These are phyloP conservation scores for Agaricus bisporus DNA, from an alignment of 768 basidiomycete species.

Conservation along the genomic window DNA sequence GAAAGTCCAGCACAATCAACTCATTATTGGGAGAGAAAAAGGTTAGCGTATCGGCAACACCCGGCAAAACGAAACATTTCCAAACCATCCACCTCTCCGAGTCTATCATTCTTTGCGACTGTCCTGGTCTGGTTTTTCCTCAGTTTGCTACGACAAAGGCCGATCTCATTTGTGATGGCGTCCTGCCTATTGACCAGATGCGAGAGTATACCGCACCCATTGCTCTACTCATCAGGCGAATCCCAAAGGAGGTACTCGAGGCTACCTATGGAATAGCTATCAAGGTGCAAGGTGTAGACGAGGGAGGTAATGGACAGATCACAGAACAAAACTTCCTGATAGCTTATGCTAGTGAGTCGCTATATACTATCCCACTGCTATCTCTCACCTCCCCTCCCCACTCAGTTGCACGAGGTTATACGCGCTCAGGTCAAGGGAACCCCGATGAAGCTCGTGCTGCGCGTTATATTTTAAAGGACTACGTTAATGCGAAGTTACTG, in stretches of 20 bases:
- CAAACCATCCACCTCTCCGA: slow-evolving; percentile 95
- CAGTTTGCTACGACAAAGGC: slow-evolving; percentile 98
- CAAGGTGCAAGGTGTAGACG: slow-evolving; percentile 56
- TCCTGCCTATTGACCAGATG: slow-evolving; percentile 96
- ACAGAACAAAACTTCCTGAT: slow-evolving; percentile 79
- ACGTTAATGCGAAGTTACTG: slow-evolving; percentile 89
- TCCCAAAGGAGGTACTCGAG: slow-evolving; percentile 83
- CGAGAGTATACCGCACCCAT: slow-evolving; percentile 86
- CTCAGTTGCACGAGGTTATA: slow-evolving; percentile 88
- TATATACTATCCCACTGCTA: background rate
- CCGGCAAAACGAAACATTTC: slow-evolving; percentile 98
- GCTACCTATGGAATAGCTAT: slow-evolving; percentile 84
- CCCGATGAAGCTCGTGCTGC: slow-evolving; percentile 95
- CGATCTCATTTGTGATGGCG: slow-evolving; percentile 93
- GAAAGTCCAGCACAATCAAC: slow-evolving; percentile 98
- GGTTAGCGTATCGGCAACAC: slow-evolving; percentile 97
- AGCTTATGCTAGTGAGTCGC: slow-evolving; percentile 83
- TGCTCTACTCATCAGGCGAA: slow-evolving; percentile 67
- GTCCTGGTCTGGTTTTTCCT: slow-evolving; percentile 96
- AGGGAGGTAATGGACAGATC: slow-evolving; percentile 75
- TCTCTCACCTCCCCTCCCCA: slow-evolving; percentile 1
- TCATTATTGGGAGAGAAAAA: slow-evolving; percentile 93
- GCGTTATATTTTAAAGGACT: slow-evolving; percentile 92
- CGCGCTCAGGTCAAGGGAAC: slow-evolving; percentile 91
- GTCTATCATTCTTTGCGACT: slow-evolving; percentile 86